Evolutionary conservation across 768 basidiomycete genomes (phyloP).

Genomic region (Panellus pusillus): DNA sequence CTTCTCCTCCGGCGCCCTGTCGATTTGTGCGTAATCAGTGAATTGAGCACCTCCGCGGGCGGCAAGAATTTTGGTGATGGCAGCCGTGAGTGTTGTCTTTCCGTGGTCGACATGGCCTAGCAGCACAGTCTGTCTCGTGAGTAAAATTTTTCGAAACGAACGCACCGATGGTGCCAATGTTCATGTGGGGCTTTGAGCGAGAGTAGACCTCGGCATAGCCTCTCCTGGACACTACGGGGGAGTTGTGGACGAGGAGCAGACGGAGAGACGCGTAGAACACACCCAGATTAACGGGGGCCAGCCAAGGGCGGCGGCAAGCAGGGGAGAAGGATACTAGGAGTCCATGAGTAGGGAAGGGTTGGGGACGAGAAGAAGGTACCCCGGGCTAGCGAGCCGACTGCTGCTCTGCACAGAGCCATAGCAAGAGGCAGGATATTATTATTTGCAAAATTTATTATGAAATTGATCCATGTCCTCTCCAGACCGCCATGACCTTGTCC

Average conservation of each 20-base stretch:
- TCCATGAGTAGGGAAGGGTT: slow-evolving; percentile 5
- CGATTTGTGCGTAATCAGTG: slow-evolving; percentile 95
- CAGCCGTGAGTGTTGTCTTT: slow-evolving; percentile 95
- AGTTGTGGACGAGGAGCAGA: neutral
- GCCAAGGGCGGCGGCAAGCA: slow-evolving; percentile 37
- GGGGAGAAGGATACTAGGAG: slow-evolving; percentile 35
- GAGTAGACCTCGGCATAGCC: slow-evolving; percentile 80
- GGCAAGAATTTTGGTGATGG: slow-evolving; percentile 92
- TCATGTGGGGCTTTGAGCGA: slow-evolving; percentile 87
- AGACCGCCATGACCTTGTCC: slow-evolving; percentile 72
- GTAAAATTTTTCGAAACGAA: slow-evolving; percentile 21
- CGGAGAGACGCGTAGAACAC: slow-evolving; percentile 14
- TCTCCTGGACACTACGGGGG: slow-evolving; percentile 48
- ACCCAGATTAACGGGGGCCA: slow-evolving; percentile 9
- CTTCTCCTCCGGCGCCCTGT: slow-evolving; percentile 99
- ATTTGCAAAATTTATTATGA: slow-evolving; percentile 17
- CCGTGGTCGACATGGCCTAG: slow-evolving; percentile 95
- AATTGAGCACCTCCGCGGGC: slow-evolving; percentile 77
- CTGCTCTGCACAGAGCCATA: slow-evolving; percentile 52
- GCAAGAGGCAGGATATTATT: slow-evolving; percentile 1
- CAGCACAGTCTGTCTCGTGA: slow-evolving; percentile 1
- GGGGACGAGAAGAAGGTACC: slow-evolving; percentile 32
- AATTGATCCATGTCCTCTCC: slow-evolving; percentile 42
- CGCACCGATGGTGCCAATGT: slow-evolving; percentile 90
- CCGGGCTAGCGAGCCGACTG: slow-evolving; percentile 45